Base-by-base conservation (phyloP, 2,329 filamentous ascomycete species). In the Colletotrichum sp. region DNA sequence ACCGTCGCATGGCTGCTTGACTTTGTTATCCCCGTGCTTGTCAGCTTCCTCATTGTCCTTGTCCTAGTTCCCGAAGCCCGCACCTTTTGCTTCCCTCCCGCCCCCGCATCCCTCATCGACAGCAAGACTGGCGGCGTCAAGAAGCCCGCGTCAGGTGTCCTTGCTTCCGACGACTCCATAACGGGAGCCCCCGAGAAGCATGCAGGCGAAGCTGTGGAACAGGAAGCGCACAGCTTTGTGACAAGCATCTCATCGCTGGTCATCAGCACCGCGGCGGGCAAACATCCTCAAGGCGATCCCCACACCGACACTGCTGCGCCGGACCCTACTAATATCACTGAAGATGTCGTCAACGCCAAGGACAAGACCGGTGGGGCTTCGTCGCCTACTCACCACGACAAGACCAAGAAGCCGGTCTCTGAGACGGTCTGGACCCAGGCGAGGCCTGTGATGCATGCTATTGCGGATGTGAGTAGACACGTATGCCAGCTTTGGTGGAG, bases 141-240 rank as follows among this genome's bases (percentile, higher is more conserved):
- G 82, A 96, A 94, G 79, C 95, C 95, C 1, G 91, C 92, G 67
- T 90, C 95, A 4, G 95, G 95, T 2, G 92, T 95, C 0, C 85
- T 97, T 0, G 95, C 94, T 1, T 95, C 93, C 24, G 90, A 93
- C 32, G 94, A 95, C 75, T 95, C 93, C 72, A 90, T 94, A 1
- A 98, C 95, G 0, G 95, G 95, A 2, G 95, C 95, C 0, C 93
- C 95, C 0, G 94, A 98, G 82, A 95, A 95, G 78, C 91, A 95
- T 84, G 93, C 95, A 81, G 95, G 95, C 30, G 95, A 97, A 82
- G 94, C 94, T 0, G 94, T 95, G 1, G 95, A 98, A 82, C 91
- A 94, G 76, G 95, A 98, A 82, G 95, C 95, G 1, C 93, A 91
- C 79, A 96, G 95, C 81, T 93, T 98, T 77, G 93, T 97, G 74